Evolutionary conservation across 495 filamentous ascomycete species (phyloP).

Genomic region (Elaphomyces granulatus): DNA sequence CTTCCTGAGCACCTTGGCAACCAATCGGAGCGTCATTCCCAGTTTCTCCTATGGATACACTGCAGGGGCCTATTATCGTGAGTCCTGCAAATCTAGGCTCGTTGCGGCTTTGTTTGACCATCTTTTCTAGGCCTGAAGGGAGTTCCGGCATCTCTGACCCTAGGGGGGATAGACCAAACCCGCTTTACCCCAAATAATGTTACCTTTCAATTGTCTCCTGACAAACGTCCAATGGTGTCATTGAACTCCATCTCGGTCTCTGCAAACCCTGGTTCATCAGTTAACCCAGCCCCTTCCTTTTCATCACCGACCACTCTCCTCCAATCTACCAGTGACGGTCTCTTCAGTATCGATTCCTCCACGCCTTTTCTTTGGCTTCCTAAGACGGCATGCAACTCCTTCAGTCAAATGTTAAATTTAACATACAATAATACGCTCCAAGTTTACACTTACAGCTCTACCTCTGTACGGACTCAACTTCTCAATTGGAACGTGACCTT

Average conservation of each 20-base stretch:
- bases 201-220: slow-evolving; percentile 37
- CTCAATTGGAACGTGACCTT: slow-evolving; percentile 30
- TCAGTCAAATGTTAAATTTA: slow-evolving; percentile 45
- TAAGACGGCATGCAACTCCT: slow-evolving; percentile 40
- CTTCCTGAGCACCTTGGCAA: slow-evolving; percentile 20
- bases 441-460: slow-evolving; percentile 11
- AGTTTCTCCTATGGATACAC: slow-evolving; percentile 55
- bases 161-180: slow-evolving; percentile 50
- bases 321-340: background rate
- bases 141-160: slow-evolving; percentile 39
- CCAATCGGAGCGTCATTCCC: slow-evolving; percentile 34
- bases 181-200: slow-evolving; percentile 41
- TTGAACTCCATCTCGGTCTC: slow-evolving; percentile 41
- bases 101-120: background rate
- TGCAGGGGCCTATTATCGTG: slow-evolving; percentile 49
- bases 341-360: slow-evolving; percentile 46
- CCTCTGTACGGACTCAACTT: slow-evolving; percentile 15
- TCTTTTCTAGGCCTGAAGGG: slow-evolving; percentile 23
- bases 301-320: background rate
- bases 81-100: slow-evolving; percentile 7
- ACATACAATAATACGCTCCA: slow-evolving; percentile 39
- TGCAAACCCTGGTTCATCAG: slow-evolving; percentile 16
- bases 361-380: slow-evolving; percentile 59
- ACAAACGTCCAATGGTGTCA: slow-evolving; percentile 32
- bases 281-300: background rate